These are phyloP conservation scores for Salinomyces thailandicus DNA, from an alignment of 2,329 filamentous ascomycete genomes.

Conservation along the genomic window DNA sequence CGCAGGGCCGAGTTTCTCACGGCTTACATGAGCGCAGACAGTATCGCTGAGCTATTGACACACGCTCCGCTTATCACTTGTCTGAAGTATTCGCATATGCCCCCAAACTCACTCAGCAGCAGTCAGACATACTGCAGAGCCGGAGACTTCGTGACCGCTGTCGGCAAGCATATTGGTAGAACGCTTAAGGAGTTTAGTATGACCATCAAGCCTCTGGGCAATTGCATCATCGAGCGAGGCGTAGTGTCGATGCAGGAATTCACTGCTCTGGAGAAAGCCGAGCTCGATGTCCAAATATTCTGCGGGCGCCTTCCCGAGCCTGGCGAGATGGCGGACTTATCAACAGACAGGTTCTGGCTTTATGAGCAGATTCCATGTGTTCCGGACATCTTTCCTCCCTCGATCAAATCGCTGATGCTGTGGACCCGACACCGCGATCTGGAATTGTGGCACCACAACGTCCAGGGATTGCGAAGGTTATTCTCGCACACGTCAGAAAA, in stretches of 20 bases:
- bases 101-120: neutral
- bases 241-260: conserved; percentile 5
- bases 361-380: conserved; percentile 7
- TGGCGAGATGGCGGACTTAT: conserved; percentile 4
- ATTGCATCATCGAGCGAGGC: conserved; percentile 3
- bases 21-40: conserved; percentile 5
- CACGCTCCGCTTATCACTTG: conserved; percentile 3
- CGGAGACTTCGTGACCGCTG: conserved; percentile 3
- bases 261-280: conserved; percentile 2
- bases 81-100: conserved; percentile 8
- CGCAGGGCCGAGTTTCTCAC: conserved; percentile 5
- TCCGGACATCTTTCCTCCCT: conserved; percentile 1
- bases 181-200: conserved; percentile 2
- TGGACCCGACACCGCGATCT: no score
- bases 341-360: conserved; percentile 3
- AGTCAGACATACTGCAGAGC: neutral
- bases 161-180: conserved; percentile 3
- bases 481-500: neutral
- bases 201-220: neutral
- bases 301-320: neutral
- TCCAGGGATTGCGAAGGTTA: neutral
- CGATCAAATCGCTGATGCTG: neutral
- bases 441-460: neutral
- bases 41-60: conserved; percentile 4
- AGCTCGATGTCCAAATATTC: conserved; percentile 5